Conservation (phyloP, 2,329 filamentous ascomycete species). For the Ambrosiella beaveri region DNA sequence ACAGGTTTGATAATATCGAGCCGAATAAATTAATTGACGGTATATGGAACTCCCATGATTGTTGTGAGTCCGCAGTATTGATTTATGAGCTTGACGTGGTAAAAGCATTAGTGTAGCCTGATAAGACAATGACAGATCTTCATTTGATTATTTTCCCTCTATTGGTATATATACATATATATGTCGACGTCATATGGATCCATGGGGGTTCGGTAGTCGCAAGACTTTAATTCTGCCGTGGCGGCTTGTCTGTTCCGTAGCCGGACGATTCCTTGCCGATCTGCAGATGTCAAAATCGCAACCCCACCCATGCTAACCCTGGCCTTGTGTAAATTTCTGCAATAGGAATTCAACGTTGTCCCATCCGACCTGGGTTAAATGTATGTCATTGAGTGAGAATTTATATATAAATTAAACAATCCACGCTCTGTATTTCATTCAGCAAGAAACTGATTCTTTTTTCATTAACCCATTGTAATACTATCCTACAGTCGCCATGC, state of each 20-base stretch:
- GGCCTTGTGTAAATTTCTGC: conserved; percentile 3
- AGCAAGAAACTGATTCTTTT: not conserved
- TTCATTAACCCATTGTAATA: not conserved
- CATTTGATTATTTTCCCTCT: not conserved
- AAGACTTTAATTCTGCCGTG: not conserved
- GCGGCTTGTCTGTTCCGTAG: not conserved
- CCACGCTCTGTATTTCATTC: not conserved
- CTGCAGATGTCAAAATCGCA: not conserved
- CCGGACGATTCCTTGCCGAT: not conserved
- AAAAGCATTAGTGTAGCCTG: not conserved
- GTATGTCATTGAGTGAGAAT: not conserved
- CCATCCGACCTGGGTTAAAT: not conserved
- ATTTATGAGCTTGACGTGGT: not conserved
- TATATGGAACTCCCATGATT: too few species aligned
- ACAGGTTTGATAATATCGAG: too few species aligned
- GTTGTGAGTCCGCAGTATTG: too few species aligned
- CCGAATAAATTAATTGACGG: not conserved
- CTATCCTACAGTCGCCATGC: not conserved
- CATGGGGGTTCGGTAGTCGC: not conserved
- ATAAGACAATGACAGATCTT: not conserved
- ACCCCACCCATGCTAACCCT: conserved; percentile 2
- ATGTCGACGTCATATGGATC: not conserved
- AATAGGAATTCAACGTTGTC: not conserved
- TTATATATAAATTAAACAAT: not conserved
- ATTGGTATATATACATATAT: not conserved